These are phyloP conservation scores for Vitis hybrid DNA, from an alignment of 177 flowering plant species.

Conservation along the genomic window DNA sequence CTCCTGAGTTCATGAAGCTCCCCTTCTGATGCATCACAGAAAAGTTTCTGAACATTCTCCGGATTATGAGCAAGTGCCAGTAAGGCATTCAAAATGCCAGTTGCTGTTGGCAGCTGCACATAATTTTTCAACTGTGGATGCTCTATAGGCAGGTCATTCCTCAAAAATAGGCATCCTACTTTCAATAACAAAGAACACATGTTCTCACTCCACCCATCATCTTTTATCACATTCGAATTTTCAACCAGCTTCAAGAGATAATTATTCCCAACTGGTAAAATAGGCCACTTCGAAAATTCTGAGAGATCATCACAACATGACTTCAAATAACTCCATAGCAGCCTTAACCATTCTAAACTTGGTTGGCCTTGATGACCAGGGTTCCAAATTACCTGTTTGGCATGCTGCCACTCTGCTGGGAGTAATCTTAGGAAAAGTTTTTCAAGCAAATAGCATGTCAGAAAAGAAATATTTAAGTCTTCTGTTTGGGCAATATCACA, in stretches of 20 bases:
- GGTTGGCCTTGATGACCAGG: conserved; percentile 84
- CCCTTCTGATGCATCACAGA: conserved; percentile 62
- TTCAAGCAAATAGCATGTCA: conserved; percentile 74
- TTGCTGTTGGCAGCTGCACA: conserved; percentile 81
- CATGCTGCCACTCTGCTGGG: conserved; percentile 79
- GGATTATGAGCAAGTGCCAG: conserved; percentile 49
- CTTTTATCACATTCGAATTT: conserved; percentile 74
- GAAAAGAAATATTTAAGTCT: conserved; percentile 58
- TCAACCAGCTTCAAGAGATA: conserved; percentile 63
- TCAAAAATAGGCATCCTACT: conserved; percentile 75
- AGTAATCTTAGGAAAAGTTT: conserved; percentile 62
- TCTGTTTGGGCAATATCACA: conserved; percentile 60
- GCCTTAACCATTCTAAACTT: conserved; percentile 72
- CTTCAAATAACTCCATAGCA: conserved; percentile 77
- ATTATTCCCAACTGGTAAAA: conserved; percentile 67
- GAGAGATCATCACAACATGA: conserved; percentile 76
- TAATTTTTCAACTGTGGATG: conserved; percentile 68
- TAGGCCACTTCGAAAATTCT: conserved; percentile 83
- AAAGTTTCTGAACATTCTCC: conserved; percentile 48
- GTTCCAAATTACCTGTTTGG: conserved; percentile 67
- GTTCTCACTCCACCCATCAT: conserved; percentile 98
- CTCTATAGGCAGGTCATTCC: conserved; percentile 61
- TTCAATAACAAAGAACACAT: conserved; percentile 74
- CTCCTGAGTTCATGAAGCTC: conserved; percentile 88
- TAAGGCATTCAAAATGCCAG: conserved; percentile 78